Evolutionary conservation across 306 rosid genomes (phyloP), one percentile per base, ranked within the genome.

Genomic region (Dryas octopetala): DNA sequence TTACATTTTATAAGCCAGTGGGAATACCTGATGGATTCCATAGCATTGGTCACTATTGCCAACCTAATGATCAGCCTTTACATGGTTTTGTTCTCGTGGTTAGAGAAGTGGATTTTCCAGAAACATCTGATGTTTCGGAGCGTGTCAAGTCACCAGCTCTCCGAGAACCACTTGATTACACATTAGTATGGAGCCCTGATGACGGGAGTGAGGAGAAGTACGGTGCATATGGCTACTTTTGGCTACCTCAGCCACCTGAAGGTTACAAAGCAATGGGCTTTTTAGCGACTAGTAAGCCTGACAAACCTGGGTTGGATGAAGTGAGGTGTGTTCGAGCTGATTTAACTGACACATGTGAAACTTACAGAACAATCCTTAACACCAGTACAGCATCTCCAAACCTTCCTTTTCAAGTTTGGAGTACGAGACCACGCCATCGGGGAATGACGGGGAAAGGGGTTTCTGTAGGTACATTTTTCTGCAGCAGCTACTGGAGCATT

Each of bases 21-120:
- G 87, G 81, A 67, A 79, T 91, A 68, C 97, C 98, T 40, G 88
- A 86, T 61, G 87, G 93, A 41, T 94, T 90, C 66, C 88, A 74
- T 74, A 70, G 89, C 68, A 87, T 94, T 71, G 97, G 97, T 68
- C 93, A 94, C 82, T 89, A 85, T 80, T 91, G 95, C 83, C 97
- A 90, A 74, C 83, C 78, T 51, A 83, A 81, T 40, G 64, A 79
- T 82, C 82, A 68, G 68, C 93, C 97, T 67, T 75, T 88, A 47
- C 78, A 89, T 16, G 91, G 98, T 70, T 89, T 73, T 84, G 78
- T 90, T 77, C 95, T 94, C 79, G 95, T 81, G 66, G 97, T 82
- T 32, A 85, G 89, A 81, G 95, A 90, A 83, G 83, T 86, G 15
- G 68, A 64, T 74, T 73, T 80, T 48, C 80, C 79, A 16, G 83